These are phyloP conservation scores for Cutaneotrichosporon cutaneum DNA, from an alignment of 1,284 basidiomycete species.

Conservation along the genomic window DNA sequence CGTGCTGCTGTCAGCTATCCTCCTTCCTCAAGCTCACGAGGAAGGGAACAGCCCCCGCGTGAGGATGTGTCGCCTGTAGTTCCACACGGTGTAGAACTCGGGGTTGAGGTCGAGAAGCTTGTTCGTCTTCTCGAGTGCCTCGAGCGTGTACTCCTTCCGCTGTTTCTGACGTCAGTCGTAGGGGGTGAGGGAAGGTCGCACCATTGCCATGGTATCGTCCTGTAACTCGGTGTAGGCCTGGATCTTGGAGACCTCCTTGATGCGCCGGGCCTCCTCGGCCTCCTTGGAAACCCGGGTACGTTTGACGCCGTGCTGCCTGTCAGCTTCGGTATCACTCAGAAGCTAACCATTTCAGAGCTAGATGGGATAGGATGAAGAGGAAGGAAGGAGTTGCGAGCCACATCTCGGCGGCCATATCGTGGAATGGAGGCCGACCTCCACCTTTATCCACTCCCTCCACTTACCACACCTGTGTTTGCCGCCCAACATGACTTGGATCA, in stretches of 20 bases:
- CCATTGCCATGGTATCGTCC: constrained; percentile 64
- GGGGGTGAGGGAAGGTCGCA: constrained; percentile 50
- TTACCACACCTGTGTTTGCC: not conserved
- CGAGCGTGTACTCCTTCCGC: constrained; percentile 62
- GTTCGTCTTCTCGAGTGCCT: constrained; percentile 71
- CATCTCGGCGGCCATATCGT: not conserved
- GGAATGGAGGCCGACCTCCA: not conserved
- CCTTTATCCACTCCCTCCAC: not conserved
- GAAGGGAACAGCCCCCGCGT: constrained; percentile 67
- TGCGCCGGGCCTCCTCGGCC: constrained; percentile 64
- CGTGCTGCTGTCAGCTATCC: constrained; percentile 13
- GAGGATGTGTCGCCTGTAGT: constrained; percentile 78
- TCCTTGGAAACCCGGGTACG: constrained; percentile 65
- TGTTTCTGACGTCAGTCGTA: constrained; percentile 63
- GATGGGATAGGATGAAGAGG: not conserved
- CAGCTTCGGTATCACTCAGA: not conserved
- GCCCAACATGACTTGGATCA: no score
- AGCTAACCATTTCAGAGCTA: constrained; percentile 12
- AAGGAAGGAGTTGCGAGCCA: not conserved
- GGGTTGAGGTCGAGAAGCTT: constrained; percentile 76
- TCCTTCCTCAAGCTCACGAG: constrained; percentile 58
- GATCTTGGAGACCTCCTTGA: constrained; percentile 71
- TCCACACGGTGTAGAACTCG: constrained; percentile 92
- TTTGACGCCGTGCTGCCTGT: constrained; percentile 68
- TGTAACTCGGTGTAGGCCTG: constrained; percentile 70